A percentile compares a stretch with the other conserved stretches of the same genome.
These are phyloP conservation scores for Chrysanthemum lavandulifolium DNA, from an alignment of 129 eudicot species.

Conservation along the genomic window DNA sequence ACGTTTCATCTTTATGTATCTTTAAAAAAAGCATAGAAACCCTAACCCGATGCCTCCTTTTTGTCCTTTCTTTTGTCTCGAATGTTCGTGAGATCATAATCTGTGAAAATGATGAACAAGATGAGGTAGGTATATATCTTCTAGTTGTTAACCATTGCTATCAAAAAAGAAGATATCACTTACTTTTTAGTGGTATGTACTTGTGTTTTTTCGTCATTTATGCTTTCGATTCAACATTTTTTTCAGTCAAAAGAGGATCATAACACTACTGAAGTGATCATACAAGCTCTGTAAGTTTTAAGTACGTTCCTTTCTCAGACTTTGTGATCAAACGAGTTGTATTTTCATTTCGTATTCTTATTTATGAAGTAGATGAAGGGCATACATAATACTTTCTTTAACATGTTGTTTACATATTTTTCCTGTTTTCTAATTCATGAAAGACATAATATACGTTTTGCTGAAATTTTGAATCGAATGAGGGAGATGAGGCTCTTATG, in stretches of 20 bases:
- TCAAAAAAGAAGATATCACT: slow-evolving; percentile 27
- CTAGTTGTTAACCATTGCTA: slow-evolving; percentile 39
- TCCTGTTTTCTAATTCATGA: not conserved
- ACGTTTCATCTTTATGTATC: not conserved
- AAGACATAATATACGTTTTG: too few relatives aligned
- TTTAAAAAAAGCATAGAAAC: not conserved
- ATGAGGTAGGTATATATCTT: slow-evolving; percentile 33
- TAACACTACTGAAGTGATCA: slow-evolving; percentile 16
- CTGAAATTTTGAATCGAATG: too few relatives aligned
- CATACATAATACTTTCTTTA: not conserved
- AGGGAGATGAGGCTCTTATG: too few relatives aligned
- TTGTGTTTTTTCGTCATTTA: slow-evolving; percentile 14
- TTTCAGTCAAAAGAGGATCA: slow-evolving; percentile 34
- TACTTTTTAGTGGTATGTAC: slow-evolving; percentile 31
- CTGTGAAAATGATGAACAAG: slow-evolving; percentile 23
- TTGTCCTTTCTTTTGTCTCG: slow-evolving; percentile 9
- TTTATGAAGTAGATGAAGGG: not conserved
- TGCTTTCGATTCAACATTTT: slow-evolving; percentile 15
- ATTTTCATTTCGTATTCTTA: not conserved
- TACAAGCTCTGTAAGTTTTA: slow-evolving; percentile 17
- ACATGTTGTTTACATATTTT: not conserved
- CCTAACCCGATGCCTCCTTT: not conserved
- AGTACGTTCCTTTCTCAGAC: not conserved
- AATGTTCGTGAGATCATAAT: slow-evolving; percentile 34
- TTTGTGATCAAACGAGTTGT: not conserved